Conservation (phyloP, 2,329 filamentous ascomycete genomes). For the Diaporthe longicolla region DNA sequence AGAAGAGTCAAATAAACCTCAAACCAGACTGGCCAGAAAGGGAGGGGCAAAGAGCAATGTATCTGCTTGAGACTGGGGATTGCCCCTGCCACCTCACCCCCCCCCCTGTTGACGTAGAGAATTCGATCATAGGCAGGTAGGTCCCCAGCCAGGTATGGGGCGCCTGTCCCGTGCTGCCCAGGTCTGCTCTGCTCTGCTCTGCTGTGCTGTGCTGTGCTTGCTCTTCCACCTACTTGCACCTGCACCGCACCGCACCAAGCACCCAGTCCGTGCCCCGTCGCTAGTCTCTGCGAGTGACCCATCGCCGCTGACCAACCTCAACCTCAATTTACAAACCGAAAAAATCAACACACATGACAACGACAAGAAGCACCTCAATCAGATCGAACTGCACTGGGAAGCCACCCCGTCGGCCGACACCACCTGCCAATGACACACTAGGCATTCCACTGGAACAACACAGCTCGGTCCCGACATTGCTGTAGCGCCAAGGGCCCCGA, state of each 20-base stretch:
- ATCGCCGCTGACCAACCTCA: slow-evolving; percentile 33
- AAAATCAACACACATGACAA: slow-evolving; percentile 32
- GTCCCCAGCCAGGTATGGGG: neutral
- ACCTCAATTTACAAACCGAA: slow-evolving; percentile 34
- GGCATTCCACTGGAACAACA: slow-evolving; percentile 26
- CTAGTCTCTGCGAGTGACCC: slow-evolving; percentile 30
- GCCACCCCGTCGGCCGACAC: slow-evolving; percentile 34
- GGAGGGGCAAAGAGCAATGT: slow-evolving; percentile 18
- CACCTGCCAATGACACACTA: slow-evolving; percentile 37
- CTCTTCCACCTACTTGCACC: neutral
- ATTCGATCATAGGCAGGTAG: slow-evolving; percentile 22
- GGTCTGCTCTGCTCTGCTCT: neutral
- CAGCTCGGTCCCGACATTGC: slow-evolving; percentile 33
- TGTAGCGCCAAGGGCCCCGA: slow-evolving; percentile 29
- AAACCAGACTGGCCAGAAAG: slow-evolving; percentile 2
- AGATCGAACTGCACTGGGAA: slow-evolving; percentile 21
- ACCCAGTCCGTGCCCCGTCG: slow-evolving; percentile 31
- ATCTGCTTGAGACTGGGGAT: slow-evolving; percentile 18
- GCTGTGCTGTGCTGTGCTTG: neutral
- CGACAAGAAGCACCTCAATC: slow-evolving; percentile 29
- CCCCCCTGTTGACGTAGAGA: slow-evolving; percentile 33
- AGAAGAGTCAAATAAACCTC: slow-evolving; percentile 9
- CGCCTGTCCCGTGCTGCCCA: neutral
- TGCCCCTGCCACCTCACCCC: slow-evolving; percentile 22
- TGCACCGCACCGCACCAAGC: neutral